Evolutionary conservation across 1,284 basidiomycete genomes (phyloP).

Genomic region (Malassezia vespertilionis): DNA sequence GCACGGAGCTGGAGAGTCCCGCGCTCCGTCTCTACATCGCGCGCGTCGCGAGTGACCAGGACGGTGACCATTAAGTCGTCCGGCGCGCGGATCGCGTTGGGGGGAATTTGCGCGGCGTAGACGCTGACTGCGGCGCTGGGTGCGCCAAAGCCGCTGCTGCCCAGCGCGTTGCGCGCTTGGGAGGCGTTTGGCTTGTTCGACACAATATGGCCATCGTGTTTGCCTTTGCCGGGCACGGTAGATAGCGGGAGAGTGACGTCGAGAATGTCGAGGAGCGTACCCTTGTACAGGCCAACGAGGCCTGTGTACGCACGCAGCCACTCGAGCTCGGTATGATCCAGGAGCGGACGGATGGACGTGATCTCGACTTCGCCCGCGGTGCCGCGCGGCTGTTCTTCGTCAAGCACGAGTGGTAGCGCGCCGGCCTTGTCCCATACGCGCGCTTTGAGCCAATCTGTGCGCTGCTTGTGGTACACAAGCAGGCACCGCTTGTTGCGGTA

Average conservation of each 20-base stretch:
- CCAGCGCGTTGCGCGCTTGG: constrained; percentile 47
- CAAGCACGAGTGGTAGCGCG: constrained; percentile 73
- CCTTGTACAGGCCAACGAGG: constrained; percentile 70
- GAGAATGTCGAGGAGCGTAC: constrained; percentile 66
- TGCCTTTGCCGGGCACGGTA: not conserved
- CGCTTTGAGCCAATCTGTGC: constrained; percentile 68
- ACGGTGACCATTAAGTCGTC: constrained; percentile 70
- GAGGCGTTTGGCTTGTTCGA: constrained; percentile 6
- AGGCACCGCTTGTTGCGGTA: constrained; percentile 84
- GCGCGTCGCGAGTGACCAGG: constrained; percentile 69
- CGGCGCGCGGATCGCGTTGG: constrained; percentile 51
- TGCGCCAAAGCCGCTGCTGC: constrained; percentile 52
- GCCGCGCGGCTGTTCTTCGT: constrained; percentile 42
- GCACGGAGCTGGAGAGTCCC: constrained; percentile 76
- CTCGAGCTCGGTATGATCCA: constrained; percentile 81
- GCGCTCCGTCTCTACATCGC: constrained; percentile 72
- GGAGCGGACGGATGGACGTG: constrained; percentile 62
- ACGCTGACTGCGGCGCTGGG: constrained; percentile 2
- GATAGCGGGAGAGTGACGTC: constrained; percentile 27
- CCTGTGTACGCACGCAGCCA: constrained; percentile 73
- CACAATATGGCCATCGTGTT: not conserved
- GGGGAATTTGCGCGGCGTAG: constrained; percentile 2
- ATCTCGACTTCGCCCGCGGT: constrained; percentile 27
- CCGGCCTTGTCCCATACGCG: constrained; percentile 88
- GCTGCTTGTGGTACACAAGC: constrained; percentile 76